These are phyloP conservation scores for Volutella citrinella DNA, from an alignment of 2,329 filamentous ascomycete genomes.

Conservation along the genomic window DNA sequence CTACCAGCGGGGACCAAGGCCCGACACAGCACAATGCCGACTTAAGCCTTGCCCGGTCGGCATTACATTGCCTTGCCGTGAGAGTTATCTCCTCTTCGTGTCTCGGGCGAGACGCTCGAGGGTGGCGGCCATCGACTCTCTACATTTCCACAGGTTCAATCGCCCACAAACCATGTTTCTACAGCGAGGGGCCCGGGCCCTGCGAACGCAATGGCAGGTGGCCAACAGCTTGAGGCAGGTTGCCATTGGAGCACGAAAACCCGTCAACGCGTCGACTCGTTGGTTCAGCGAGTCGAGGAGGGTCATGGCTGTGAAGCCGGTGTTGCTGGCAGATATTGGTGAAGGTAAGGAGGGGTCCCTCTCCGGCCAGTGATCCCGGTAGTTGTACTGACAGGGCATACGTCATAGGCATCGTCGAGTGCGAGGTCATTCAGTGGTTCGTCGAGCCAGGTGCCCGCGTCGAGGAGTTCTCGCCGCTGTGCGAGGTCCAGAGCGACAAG, in stretches of 20 bases:
- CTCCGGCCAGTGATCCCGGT: too few relatives aligned
- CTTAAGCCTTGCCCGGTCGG: slow-evolving; percentile 29
- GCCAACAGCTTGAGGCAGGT: slow-evolving; percentile 38
- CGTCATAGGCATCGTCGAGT: slow-evolving; percentile 97
- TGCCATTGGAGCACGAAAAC: slow-evolving; percentile 26
- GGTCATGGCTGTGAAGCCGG: slow-evolving; percentile 67
- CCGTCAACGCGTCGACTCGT: slow-evolving; percentile 32
- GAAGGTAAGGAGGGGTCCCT: slow-evolving; percentile 71
- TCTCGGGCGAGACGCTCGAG: slow-evolving; percentile 13
- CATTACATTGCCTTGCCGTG: slow-evolving; percentile 10
- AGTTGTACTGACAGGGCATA: too few relatives aligned
- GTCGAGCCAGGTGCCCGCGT: slow-evolving; percentile 93
- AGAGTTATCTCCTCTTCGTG: slow-evolving; percentile 17
- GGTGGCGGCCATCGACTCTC: slow-evolving; percentile 15
- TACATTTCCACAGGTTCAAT: slow-evolving; percentile 15
- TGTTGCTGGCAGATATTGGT: slow-evolving; percentile 80
- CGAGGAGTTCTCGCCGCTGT: slow-evolving; percentile 96
- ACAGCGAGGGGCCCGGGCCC: slow-evolving; percentile 46
- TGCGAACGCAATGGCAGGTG: slow-evolving; percentile 50
- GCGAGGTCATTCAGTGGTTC: slow-evolving; percentile 99
- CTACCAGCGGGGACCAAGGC: slow-evolving; percentile 34
- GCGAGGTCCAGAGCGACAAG: slow-evolving; percentile 98
- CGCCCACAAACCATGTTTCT: slow-evolving; percentile 49
- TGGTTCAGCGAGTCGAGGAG: slow-evolving; percentile 50
- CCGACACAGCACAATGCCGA: slow-evolving; percentile 33